Base-by-base conservation (phyloP, 1,284 basidiomycete species). In the Heterobasidion occidentale region DNA sequence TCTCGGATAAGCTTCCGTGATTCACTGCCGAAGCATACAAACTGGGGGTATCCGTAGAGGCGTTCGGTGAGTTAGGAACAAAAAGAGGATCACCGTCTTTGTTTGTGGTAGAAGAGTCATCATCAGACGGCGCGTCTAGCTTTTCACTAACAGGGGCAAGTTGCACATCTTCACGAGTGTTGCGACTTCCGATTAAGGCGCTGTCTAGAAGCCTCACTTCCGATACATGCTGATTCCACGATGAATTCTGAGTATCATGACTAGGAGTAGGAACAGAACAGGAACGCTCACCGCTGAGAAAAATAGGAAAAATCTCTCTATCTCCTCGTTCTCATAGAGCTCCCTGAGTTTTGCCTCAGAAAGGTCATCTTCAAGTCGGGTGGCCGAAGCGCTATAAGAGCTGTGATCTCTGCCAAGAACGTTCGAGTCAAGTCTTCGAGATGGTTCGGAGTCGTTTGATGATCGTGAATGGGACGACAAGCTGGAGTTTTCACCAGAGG, bases 281-380 rank as follows among this genome's bases (percentile, higher is more conserved):
- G 15, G 27, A 11, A 20, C 7, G 19, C 76, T 63, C 63, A 85
- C 84, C 48, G 75, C 70, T 46, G 80, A 78, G 67, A 86, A 86
- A 20, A 84, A 63, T 44, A 70, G 65, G 34, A 86, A 65, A 62
- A 81, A 84, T 34, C 80, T 70, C 46, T 83, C 74, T 27, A 85
- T 78, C 67, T 86, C 83, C 65, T 85, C 83, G 54, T 77, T 74
- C 35, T 86, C 83, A 58, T 83, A 85, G 33, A 81, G 60, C 53
- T 79, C 74, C 45, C 83, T 70, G 20, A 86, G 71, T 60, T 82
- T 71, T 6, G 61, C 64, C 55, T 78, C 68, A 2, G 69, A 64
- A 7, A 70, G 56, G 14, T 61, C 64, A 45, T 65, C 64, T 17
- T 42, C 51, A 7, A 36, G 15, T 51, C 9, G 50, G 17, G 12